A percentile compares a stretch with the other conserved stretches of the same genome.
These are phyloP conservation scores for Diaporthe humulicola DNA, from an alignment of 2,329 filamentous ascomycete genomes.

Conservation along the genomic window DNA sequence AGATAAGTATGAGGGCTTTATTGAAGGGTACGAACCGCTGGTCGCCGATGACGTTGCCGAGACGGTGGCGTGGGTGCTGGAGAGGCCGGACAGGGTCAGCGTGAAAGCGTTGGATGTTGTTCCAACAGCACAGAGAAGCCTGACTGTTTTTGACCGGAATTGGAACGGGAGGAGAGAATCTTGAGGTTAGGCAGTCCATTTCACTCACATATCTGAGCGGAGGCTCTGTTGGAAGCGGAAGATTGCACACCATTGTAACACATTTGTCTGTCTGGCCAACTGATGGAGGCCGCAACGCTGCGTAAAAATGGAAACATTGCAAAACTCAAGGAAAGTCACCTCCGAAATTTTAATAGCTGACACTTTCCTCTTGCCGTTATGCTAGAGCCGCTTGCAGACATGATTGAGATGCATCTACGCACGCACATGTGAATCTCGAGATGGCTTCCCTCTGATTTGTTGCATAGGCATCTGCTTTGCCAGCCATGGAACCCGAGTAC, in stretches of 20 bases:
- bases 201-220: not conserved
- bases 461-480: not conserved
- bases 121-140: constrained; percentile 3
- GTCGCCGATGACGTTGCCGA: constrained; percentile 11
- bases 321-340: not conserved
- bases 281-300: not conserved
- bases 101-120: constrained; percentile 13
- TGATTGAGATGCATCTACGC: not conserved
- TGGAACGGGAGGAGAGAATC: constrained; percentile 14
- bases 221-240: not conserved
- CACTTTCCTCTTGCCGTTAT: not conserved
- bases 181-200: not conserved
- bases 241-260: not conserved
- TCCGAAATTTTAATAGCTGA: too few species aligned
- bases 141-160: constrained; percentile 5
- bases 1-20: not conserved
- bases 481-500: not conserved
- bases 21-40: constrained; percentile 13
- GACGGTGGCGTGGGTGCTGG: constrained; percentile 17
- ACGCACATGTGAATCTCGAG: too few species aligned
- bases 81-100: constrained; percentile 7
- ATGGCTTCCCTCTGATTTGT: too few species aligned
- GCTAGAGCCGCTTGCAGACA: not conserved
- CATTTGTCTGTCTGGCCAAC: not conserved
- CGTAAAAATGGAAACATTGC: not conserved